phyloP scores from a whole-genome alignment of 805 yeast species.

The Candida methanosorbosa region DNA sequence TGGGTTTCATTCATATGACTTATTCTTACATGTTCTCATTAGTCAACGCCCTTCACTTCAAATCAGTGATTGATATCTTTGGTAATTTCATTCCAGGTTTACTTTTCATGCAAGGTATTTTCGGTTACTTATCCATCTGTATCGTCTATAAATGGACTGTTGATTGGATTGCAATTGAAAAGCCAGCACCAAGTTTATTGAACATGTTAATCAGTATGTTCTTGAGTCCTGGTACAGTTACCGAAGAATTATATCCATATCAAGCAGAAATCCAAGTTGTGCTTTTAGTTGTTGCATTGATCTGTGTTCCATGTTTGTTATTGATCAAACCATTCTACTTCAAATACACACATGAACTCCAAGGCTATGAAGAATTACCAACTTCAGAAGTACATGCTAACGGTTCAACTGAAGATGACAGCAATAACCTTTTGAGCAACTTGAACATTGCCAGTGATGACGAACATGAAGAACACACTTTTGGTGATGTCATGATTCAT shows the following conservation, averaged over 20 bases:
- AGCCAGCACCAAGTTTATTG: conserved; percentile 85
- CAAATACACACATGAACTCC: conserved; percentile 41
- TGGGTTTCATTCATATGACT: conserved; percentile 94
- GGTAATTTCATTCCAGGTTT: conserved; percentile 95
- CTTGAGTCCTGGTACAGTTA: conserved; percentile 82
- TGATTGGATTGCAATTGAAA: conserved; percentile 74
- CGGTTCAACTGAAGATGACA: conserved; percentile 13
- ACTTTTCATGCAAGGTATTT: conserved; percentile 91
- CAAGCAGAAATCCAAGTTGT: conserved; percentile 71
- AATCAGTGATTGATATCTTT: conserved; percentile 67
- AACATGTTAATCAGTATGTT: conserved; percentile 97
- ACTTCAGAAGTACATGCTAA: conserved; percentile 14
- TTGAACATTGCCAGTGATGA: conserved; percentile 39
- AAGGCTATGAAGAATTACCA: conserved; percentile 34
- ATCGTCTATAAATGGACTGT: conserved; percentile 92
- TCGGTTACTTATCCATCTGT: conserved; percentile 81
- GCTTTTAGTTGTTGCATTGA: conserved; percentile 64
- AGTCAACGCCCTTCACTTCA: conserved; percentile 65
- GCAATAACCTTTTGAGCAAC: conserved; percentile 24
- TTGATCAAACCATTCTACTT: conserved; percentile 67
- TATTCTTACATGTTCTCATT: conserved; percentile 81
- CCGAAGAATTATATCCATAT: conserved; percentile 70
- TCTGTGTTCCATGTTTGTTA: conserved; percentile 90
- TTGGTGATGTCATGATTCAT: conserved; percentile 93
- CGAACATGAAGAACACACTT: conserved; percentile 50